Conservation (phyloP, 2,329 filamentous ascomycete genomes). For the Ophiostoma angusticollis region DNA sequence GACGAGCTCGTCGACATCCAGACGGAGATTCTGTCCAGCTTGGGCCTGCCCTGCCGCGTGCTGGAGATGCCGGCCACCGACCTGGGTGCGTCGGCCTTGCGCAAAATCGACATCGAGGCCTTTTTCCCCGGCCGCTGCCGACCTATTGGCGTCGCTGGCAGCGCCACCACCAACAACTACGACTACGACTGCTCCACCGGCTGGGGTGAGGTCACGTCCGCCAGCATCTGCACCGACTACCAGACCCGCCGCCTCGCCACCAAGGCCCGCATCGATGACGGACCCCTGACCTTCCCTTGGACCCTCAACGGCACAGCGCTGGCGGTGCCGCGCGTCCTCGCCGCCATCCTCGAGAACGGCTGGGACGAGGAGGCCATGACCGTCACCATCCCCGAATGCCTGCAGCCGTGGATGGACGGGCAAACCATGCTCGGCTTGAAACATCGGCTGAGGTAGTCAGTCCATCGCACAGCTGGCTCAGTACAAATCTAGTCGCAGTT, state of each 20-base stretch:
- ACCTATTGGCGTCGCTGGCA: not conserved
- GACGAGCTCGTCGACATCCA: conserved; percentile 81
- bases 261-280: conserved; percentile 43
- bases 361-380: conserved; percentile 60
- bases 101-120: conserved; percentile 89
- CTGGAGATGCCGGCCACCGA: conserved; percentile 86
- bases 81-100: conserved; percentile 72
- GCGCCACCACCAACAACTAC: not conserved
- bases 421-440: conserved; percentile 47
- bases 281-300: conserved; percentile 62
- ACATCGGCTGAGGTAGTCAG: conserved; percentile 2
- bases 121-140: conserved; percentile 72
- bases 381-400: conserved; percentile 64
- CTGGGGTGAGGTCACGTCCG: conserved; percentile 88
- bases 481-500: too few relatives aligned
- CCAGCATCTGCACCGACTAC: conserved; percentile 89
- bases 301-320: conserved; percentile 91
- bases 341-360: conserved; percentile 79
- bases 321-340: conserved; percentile 78
- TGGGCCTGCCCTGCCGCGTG: conserved; percentile 75
- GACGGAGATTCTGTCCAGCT: conserved; percentile 62
- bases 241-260: conserved; percentile 76
- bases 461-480: too few relatives aligned
- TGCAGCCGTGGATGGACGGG: conserved; percentile 77
- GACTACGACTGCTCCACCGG: conserved; percentile 40